These are phyloP conservation scores for Sambucus nigra DNA, from an alignment of 129 eudicot species.

Conservation along the genomic window DNA sequence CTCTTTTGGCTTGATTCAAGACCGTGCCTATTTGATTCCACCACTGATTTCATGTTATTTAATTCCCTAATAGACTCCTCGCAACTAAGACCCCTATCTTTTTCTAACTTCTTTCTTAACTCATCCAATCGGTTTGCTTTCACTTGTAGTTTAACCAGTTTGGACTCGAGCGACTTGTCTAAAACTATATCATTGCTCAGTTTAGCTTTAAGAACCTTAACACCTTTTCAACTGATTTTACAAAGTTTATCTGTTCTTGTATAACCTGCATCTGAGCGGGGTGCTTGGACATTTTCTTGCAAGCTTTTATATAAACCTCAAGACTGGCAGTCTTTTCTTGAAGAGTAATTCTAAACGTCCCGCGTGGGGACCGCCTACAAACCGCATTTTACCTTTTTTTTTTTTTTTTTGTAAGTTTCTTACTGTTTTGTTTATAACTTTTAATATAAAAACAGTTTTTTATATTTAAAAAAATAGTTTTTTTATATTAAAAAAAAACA, in stretches of 20 bases:
- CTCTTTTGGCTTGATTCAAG: conserved; percentile 43
- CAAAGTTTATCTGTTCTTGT: conserved; percentile 81
- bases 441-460: too few species aligned
- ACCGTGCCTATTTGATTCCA: conserved; percentile 45
- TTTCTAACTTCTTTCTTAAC: conserved; percentile 44
- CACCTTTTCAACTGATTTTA: conserved; percentile 67
- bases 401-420: too few species aligned
- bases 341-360: too few species aligned
- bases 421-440: too few species aligned
- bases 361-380: too few species aligned
- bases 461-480: too few species aligned
- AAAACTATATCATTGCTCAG: conserved; percentile 47
- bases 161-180: conserved; percentile 77
- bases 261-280: conserved; percentile 56
- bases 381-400: too few species aligned
- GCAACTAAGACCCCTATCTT: conserved; percentile 44
- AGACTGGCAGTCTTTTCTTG: too few species aligned
- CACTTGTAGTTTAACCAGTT: conserved; percentile 59
- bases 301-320: too few species aligned
- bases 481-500: too few species aligned
- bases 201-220: conserved; percentile 62
- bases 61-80: conserved; percentile 53
- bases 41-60: conserved; percentile 56
- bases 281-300: conserved; percentile 63
- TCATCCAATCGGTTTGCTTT: conserved; percentile 66